These are phyloP conservation scores for Starmerella geochares DNA, from an alignment of 805 yeast species.

Conservation along the genomic window DNA sequence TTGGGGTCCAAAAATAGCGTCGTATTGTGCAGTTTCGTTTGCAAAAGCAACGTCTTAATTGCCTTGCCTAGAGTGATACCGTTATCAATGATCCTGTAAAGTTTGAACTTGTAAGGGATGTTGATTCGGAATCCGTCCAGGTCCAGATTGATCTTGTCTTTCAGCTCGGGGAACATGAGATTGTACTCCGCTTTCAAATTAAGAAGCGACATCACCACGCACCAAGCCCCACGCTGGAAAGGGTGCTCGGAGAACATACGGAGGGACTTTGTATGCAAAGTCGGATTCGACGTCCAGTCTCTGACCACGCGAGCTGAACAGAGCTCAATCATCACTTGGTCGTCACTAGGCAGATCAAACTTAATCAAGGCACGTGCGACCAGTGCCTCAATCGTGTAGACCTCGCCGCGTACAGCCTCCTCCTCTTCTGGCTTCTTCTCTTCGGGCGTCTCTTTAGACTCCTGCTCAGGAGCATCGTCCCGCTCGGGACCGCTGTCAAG, in stretches of 20 bases:
- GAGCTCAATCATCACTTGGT: slow-evolving; percentile 40
- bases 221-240: slow-evolving; percentile 34
- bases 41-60: slow-evolving; percentile 41
- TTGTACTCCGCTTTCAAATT: slow-evolving; percentile 24
- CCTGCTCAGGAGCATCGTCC: neutral
- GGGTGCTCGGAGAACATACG: slow-evolving; percentile 46
- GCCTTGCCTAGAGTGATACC: slow-evolving; percentile 58
- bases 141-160: slow-evolving; percentile 24
- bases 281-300: slow-evolving; percentile 29
- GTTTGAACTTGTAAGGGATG: slow-evolving; percentile 63
- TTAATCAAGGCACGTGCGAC: slow-evolving; percentile 29
- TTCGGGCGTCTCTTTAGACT: neutral
- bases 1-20: slow-evolving; percentile 26
- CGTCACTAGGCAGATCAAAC: slow-evolving; percentile 39
- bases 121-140: slow-evolving; percentile 32
- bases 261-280: slow-evolving; percentile 32
- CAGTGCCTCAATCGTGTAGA: neutral
- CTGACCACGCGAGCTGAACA: slow-evolving; percentile 23
- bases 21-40: slow-evolving; percentile 26
- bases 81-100: slow-evolving; percentile 73
- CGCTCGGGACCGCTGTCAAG: neutral
- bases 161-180: slow-evolving; percentile 1
- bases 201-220: slow-evolving; percentile 30
- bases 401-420: slow-evolving; percentile 3
- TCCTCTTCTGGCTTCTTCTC: slow-evolving; percentile 3